phyloP scores from a whole-genome alignment of 2,329 filamentous ascomycete genomes.

The Sordariomycetes sp. region DNA sequence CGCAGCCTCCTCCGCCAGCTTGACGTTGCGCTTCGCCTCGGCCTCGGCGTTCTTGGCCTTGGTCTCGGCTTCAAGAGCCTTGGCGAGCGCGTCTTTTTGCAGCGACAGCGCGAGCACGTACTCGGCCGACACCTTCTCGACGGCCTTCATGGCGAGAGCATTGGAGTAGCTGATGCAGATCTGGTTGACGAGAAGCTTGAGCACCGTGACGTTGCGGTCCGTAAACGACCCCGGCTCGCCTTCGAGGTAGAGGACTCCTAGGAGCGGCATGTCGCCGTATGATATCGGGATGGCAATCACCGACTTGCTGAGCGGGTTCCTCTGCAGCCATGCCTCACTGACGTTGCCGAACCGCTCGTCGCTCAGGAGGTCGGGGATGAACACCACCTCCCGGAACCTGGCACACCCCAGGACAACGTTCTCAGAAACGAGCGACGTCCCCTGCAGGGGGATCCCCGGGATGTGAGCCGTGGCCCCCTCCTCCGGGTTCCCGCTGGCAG shows the following conservation, averaged over 20 bases:
- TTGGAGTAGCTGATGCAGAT: slow-evolving; percentile 62
- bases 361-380: slow-evolving; percentile 57
- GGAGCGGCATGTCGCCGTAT: slow-evolving; percentile 55
- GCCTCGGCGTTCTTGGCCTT: slow-evolving; percentile 68
- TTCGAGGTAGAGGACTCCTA: slow-evolving; percentile 67
- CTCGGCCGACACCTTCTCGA: slow-evolving; percentile 66
- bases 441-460: slow-evolving; percentile 48
- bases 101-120: slow-evolving; percentile 68
- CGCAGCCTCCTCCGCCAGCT: slow-evolving; percentile 70
- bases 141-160: slow-evolving; percentile 51
- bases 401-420: slow-evolving; percentile 68
- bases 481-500: slow-evolving; percentile 61
- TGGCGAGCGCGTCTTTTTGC: slow-evolving; percentile 59
- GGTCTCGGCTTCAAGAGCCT: slow-evolving; percentile 59
- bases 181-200: slow-evolving; percentile 64
- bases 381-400: slow-evolving; percentile 62
- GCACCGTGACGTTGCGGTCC: slow-evolving; percentile 53
- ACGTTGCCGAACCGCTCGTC: slow-evolving; percentile 73
- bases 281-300: slow-evolving; percentile 72
- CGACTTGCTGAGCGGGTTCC: slow-evolving; percentile 57
- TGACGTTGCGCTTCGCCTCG: slow-evolving; percentile 65
- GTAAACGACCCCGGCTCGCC: slow-evolving; percentile 64
- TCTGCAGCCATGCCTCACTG: slow-evolving; percentile 51
- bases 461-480: slow-evolving; percentile 53
- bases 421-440: slow-evolving; percentile 57